Percentiles rank a stretch among this genome's conserved stretches.
These are phyloP conservation scores for Ceratobasidium sp. DNA, from an alignment of 1,284 basidiomycete genomes.

Conservation along the genomic window DNA sequence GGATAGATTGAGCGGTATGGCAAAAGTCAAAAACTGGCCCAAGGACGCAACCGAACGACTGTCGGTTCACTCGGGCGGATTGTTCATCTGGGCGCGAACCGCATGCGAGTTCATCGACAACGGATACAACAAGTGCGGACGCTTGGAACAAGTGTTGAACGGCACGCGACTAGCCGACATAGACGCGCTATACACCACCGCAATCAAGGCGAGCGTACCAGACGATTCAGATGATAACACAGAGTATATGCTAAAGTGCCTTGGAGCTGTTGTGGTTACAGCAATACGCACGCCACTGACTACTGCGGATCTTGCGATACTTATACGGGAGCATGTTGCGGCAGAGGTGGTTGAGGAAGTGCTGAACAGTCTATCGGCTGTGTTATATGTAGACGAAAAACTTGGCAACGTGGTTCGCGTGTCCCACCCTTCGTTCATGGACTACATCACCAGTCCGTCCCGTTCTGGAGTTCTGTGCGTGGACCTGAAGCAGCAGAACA, in stretches of 20 bases:
- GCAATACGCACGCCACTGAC: neutral
- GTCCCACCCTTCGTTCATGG: slow-evolving; percentile 34
- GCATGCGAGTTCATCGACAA: neutral
- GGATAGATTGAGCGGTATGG: neutral
- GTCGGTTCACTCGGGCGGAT: slow-evolving; percentile 1
- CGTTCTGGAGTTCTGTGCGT: slow-evolving; percentile 12
- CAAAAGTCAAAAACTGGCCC: neutral
- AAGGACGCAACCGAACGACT: neutral
- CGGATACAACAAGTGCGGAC: neutral
- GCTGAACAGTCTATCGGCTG: neutral
- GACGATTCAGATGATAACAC: neutral
- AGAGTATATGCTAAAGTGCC: neutral
- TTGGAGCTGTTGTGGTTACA: neutral
- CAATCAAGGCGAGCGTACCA: neutral
- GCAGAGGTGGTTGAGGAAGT: neutral
- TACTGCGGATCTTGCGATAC: neutral
- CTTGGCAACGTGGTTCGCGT: slow-evolving; percentile 8
- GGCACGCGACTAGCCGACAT: neutral
- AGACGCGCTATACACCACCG: neutral
- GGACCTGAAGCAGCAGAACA: neutral
- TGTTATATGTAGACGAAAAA: slow-evolving; percentile 9
- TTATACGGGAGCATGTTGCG: neutral
- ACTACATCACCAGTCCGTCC: slow-evolving; percentile 20
- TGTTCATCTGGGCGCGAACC: slow-evolving; percentile 41
- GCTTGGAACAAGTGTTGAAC: neutral